These are phyloP conservation scores for Favolaschia claudopus DNA, from an alignment of 768 basidiomycete genomes.

Conservation along the genomic window DNA sequence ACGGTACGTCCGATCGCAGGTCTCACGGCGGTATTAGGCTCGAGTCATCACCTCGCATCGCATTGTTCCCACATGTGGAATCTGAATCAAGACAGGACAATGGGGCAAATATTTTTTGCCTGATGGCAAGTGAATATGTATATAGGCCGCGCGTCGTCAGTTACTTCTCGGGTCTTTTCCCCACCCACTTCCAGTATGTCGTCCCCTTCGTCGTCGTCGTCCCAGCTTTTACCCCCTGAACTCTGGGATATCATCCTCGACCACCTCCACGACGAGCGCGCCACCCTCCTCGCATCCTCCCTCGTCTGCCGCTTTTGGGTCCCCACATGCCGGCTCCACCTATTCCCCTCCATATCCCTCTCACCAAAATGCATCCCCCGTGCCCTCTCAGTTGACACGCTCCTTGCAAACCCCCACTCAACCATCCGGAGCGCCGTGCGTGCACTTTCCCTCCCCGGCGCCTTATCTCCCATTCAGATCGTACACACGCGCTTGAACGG, in stretches of 20 bases:
- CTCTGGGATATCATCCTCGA: conserved; percentile 42
- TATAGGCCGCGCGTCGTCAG: neutral
- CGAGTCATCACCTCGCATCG: conserved; percentile 1
- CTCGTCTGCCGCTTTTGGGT: conserved; percentile 36
- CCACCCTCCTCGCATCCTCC: conserved; percentile 29
- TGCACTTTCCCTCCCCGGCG: neutral
- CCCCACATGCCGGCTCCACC: conserved; percentile 37
- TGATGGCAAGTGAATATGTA: too few relatives aligned
- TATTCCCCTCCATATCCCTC: conserved; percentile 29
- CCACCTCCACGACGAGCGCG: conserved; percentile 37
- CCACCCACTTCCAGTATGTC: too few relatives aligned
- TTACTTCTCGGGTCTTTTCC: neutral
- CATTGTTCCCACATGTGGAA: conserved; percentile 16
- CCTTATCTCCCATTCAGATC: conserved; percentile 5
- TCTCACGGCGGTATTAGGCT: conserved; percentile 6
- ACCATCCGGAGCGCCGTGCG: conserved; percentile 14
- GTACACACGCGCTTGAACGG: neutral
- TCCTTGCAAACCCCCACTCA: conserved; percentile 11
- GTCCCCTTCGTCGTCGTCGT: conserved; percentile 1
- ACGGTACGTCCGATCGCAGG: too few relatives aligned
- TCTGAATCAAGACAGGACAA: conserved; percentile 14
- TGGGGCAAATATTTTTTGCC: neutral
- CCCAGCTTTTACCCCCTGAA: conserved; percentile 33
- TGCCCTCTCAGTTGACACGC: conserved; percentile 5
- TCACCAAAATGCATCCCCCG: neutral